Evolutionary conservation across 257 asterid species (phyloP), one percentile per base, ranked within the genome.

Genomic region (Craterostigma plantagineum): DNA sequence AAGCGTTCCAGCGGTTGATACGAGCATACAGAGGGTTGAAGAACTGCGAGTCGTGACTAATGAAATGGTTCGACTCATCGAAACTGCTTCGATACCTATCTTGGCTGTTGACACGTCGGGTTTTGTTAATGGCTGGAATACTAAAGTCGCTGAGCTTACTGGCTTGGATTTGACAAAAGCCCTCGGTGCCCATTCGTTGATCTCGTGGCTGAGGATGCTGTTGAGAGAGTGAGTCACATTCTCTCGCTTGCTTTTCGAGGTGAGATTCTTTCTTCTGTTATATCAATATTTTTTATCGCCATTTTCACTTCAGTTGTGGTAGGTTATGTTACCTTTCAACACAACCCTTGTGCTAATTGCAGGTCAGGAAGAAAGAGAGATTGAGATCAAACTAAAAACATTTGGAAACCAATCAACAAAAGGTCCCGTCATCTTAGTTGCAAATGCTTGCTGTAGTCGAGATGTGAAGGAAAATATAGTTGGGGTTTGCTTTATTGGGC

Each of bases 41-140:
- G 82, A 75, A 55, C 77, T 79, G 33, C 66, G 64, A 7, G 62
- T 75, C 45, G 73, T 75, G 57, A 75, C 92, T 11, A 66, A 58
- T 46, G 92, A 69, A 65, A 79, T 79, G 92, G 92, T 79, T 59
- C 76, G 77, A 23, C 70, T 79, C 43, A 64, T 79, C 49, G 87
- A 79, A 62, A 79, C 82, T 30, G 92, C 92, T 14, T 64, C 82
- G 1, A 61, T 72, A 53, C 92, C 87, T 40, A 69, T 79, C 47
- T 63, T 79, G 58, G 80, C 82, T 23, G 75, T 79, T 14, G 87
- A 75, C 60, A 18, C 64, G 13, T 57, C 63, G 46, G 87, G 87
- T 48, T 9, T 38, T 58, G 46, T 79, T 52, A 79, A 67, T 51
- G 92, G 92, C 37, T 79, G 92, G 92, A 79, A 79, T 61, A 50